A percentile compares a stretch with the other conserved stretches of the same genome.
phyloP scores from a whole-genome alignment of 2,329 filamentous ascomycete species.

The Chaetomiaceae sp. region DNA sequence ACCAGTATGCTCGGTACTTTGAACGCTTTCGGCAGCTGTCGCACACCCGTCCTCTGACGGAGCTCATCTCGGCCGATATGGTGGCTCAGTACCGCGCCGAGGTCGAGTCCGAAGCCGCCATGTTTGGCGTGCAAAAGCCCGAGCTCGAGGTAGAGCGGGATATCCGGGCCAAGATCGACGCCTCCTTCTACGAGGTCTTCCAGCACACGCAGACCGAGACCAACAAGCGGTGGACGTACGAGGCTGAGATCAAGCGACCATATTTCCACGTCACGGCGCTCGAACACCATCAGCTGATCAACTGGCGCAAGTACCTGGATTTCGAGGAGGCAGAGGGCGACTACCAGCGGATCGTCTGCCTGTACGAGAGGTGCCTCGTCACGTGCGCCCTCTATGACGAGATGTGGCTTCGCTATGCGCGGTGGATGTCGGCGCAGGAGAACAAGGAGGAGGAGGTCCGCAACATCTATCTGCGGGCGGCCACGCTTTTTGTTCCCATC shows the following conservation, averaged over 20 bases:
- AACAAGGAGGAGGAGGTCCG: conserved; percentile 85
- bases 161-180: conserved; percentile 73
- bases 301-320: conserved; percentile 95
- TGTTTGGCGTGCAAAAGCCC: conserved; percentile 47
- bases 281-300: conserved; percentile 75
- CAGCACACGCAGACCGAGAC: conserved; percentile 79
- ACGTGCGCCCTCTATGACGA: conserved; percentile 94
- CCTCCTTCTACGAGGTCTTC: conserved; percentile 75
- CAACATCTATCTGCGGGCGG: conserved; percentile 85
- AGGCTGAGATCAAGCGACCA: conserved; percentile 88
- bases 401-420: conserved; percentile 94
- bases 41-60: conserved; percentile 64
- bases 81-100: conserved; percentile 67
- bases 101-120: conserved; percentile 59
- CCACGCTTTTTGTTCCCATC: conserved; percentile 80
- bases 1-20: conserved; percentile 93
- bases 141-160: conserved; percentile 81
- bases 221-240: conserved; percentile 89
- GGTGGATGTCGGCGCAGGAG: conserved; percentile 82
- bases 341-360: conserved; percentile 66
- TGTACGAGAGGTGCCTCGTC: conserved; percentile 92
- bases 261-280: conserved; percentile 97
- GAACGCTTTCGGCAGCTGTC: conserved; percentile 80
- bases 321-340: conserved; percentile 87
- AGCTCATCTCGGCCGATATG: conserved; percentile 65